A percentile compares a stretch with the other conserved stretches of the same genome.
phyloP scores from a whole-genome alignment of 1,284 basidiomycete genomes.

The Trametes hirsuta region DNA sequence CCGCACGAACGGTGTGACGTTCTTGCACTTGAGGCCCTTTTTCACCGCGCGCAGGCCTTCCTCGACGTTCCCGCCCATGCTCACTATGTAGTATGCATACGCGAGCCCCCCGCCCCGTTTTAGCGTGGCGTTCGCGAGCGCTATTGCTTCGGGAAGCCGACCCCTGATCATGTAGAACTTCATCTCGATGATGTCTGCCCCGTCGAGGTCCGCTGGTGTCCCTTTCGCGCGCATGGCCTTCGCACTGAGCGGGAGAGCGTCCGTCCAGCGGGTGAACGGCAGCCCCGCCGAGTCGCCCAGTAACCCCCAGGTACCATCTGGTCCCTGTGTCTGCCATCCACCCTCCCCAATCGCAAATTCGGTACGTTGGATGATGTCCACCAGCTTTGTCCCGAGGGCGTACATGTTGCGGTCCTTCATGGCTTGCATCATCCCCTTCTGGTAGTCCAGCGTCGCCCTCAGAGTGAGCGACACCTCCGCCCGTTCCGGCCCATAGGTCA shows the following conservation, averaged over 20 bases:
- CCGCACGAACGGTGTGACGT: conserved; percentile 28
- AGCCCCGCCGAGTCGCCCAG: conserved; percentile 28
- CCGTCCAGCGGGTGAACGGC: conserved; percentile 57
- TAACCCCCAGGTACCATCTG: conserved; percentile 37
- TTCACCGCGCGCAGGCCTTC: conserved; percentile 49
- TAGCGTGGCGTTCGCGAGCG: conserved; percentile 46
- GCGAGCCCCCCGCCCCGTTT: conserved; percentile 56
- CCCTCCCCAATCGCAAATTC: conserved; percentile 62
- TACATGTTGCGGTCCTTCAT: conserved; percentile 50
- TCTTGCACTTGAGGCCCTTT: conserved; percentile 52
- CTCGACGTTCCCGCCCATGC: conserved; percentile 33
- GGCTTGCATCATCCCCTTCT: conserved; percentile 50
- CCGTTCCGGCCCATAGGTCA: conserved; percentile 46
- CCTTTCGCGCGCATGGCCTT: conserved; percentile 49
- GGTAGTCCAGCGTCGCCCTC: conserved; percentile 43
- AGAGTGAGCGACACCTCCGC: conserved; percentile 48
- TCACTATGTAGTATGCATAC: conserved; percentile 62
- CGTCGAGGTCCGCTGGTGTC: conserved; percentile 43
- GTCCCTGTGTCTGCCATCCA: conserved; percentile 40
- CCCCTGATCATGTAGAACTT: conserved; percentile 53
- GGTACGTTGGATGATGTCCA: conserved; percentile 49
- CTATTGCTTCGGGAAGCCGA: conserved; percentile 47
- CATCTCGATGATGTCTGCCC: conserved; percentile 63
- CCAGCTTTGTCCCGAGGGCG: conserved; percentile 49
- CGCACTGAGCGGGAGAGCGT: conserved; percentile 58